Evolutionary conservation across 2,329 filamentous ascomycete species (phyloP), one percentile per base, ranked within the genome.

Genomic region (Hansfordia pulvinata): DNA sequence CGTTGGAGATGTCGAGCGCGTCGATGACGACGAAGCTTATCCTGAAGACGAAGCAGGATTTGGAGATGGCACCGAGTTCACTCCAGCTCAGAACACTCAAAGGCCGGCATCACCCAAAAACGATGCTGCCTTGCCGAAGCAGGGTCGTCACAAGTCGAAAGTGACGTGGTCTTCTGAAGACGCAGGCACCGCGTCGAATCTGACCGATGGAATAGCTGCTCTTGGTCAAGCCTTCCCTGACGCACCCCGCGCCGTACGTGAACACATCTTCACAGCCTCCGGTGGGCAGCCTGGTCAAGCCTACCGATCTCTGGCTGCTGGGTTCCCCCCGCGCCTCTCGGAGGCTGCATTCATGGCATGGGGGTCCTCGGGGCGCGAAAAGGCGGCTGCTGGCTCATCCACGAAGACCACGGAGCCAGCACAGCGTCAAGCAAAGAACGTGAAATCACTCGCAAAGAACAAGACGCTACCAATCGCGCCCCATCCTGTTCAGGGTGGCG

Each of bases 211-310:
- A 17, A 40, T 50, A 13, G 39, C 42, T 4, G 45, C 50, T n/a
- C 37, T 64, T 3, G 52, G 46, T 22, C 38, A 44, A 10, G 59
- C 62, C 0, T 69, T 64, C 22, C 62, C 62, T 3, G 38, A 42
- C 6, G 53, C 49, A 7, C 41, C 53, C 1, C 35, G 46, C 6
- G 36, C 44, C 3, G 35, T 47, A 6, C 55, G 56, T 27, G 47
- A 60, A 26, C 40, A 43, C 6, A 39, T 56, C 2, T 37, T 62
- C 3, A 32, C 38, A 5, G 44, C 38, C n/a, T 44, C 49, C 12
- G 26, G 41, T 5, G 44, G 47, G 8, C 41, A 63, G 30, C 25
- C 57, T 6, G 44, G 44, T 10, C 42, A 35, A 10, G 49, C 59
- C 1, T 66, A 59, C 31, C 35, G 46, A 3, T 37, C 41, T 4